Conservation (phyloP, 116 monocot species). For the Thalassia testudinum region DNA sequence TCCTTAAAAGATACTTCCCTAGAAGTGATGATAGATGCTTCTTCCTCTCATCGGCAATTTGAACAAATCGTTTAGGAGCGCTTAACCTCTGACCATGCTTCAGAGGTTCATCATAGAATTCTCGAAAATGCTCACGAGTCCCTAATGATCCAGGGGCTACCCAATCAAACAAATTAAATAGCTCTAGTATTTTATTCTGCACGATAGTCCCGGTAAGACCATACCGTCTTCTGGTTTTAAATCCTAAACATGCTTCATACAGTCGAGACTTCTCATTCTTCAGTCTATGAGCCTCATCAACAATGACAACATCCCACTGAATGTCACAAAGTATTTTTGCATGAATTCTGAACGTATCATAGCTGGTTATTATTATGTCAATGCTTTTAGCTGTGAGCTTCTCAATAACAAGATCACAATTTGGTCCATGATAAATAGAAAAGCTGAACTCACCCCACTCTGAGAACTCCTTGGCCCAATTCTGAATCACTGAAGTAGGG, state of each 20-base stretch:
- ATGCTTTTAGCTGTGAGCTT: constrained; percentile 30
- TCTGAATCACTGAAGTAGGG: constrained; percentile 79
- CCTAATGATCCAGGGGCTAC: constrained; percentile 80
- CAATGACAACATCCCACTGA: constrained; percentile 66
- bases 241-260: constrained; percentile 62
- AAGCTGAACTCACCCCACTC: constrained; percentile 60
- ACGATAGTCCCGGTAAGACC: constrained; percentile 94
- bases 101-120: constrained; percentile 86
- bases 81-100: constrained; percentile 84
- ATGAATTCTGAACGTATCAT: constrained; percentile 88
- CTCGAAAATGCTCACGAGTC: constrained; percentile 79
- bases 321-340: constrained; percentile 42
- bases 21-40: constrained; percentile 66
- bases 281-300: constrained; percentile 87
- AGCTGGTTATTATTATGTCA: constrained; percentile 84
- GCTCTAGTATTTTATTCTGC: constrained; percentile 89
- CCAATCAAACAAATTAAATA: constrained; percentile 97
- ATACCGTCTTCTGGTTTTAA: constrained; percentile 65
- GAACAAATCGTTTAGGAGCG: constrained; percentile 76
- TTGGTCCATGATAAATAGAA: constrained; percentile 85
- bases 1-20: constrained; percentile 60
- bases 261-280: constrained; percentile 92
- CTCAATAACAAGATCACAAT: constrained; percentile 75
- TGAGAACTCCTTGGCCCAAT: constrained; percentile 91
- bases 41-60: constrained; percentile 69